Evolutionary conservation across 129 eudicot species (phyloP).

Genomic region (Solidago caesia): DNA sequence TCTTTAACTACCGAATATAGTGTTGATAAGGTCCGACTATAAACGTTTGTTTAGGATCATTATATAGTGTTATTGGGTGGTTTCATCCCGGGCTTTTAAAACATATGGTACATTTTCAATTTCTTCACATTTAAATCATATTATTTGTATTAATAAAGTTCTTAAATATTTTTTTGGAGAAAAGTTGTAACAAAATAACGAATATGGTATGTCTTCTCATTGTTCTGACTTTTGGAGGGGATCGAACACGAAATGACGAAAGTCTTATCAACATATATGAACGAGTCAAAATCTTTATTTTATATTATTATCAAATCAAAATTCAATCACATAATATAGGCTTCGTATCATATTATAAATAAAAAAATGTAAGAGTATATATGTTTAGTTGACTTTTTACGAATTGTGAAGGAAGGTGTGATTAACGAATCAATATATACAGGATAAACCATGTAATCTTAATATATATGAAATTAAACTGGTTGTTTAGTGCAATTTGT

Average conservation of each 20-base stretch:
- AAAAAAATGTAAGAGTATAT: too few relatives aligned
- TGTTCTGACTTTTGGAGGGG: neutral
- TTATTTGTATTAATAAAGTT: too few relatives aligned
- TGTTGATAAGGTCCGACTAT: too few relatives aligned
- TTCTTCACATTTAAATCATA: too few relatives aligned
- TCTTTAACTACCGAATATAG: too few relatives aligned
- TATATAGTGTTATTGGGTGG: too few relatives aligned
- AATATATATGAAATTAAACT: too few relatives aligned
- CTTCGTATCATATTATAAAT: neutral
- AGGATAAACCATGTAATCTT: neutral
- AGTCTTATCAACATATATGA: neutral
- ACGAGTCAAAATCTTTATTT: neutral
- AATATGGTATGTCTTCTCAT: neutral
- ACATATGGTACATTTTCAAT: too few relatives aligned
- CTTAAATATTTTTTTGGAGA: neutral
- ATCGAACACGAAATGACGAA: neutral
- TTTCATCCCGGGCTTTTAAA: too few relatives aligned
- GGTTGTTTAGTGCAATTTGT: too few relatives aligned
- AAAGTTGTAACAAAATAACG: neutral
- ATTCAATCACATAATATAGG: neutral
- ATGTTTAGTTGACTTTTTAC: neutral
- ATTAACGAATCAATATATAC: neutral
- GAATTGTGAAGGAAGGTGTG: neutral
- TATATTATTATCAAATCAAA: too few relatives aligned
- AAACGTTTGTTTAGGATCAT: too few relatives aligned